Conservation (phyloP, 1,284 basidiomycete species). For the Ustilago lituana region DNA sequence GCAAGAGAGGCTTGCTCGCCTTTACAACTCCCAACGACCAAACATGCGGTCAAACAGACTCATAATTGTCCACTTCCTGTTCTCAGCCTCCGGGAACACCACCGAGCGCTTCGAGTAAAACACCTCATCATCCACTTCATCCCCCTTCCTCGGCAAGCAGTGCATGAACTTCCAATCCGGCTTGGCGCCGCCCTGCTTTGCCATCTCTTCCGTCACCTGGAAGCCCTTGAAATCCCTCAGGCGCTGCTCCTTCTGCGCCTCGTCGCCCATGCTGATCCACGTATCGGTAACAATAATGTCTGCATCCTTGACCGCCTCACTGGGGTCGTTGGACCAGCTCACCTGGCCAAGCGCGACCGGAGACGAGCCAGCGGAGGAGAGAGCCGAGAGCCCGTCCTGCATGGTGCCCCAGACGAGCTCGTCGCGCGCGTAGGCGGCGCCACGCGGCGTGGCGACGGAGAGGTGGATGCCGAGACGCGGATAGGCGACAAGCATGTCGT, state of each 20-base stretch:
- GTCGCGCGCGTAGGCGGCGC: constrained; percentile 78
- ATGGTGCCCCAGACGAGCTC: constrained; percentile 74
- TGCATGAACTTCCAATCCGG: constrained; percentile 94
- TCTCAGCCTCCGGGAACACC: constrained; percentile 67
- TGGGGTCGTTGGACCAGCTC: constrained; percentile 80
- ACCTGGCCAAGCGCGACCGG: constrained; percentile 70
- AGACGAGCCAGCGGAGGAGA: constrained; percentile 66
- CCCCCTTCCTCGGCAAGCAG: constrained; percentile 88
- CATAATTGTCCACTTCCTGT: constrained; percentile 68
- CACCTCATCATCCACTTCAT: constrained; percentile 75
- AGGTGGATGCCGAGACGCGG: constrained; percentile 89
- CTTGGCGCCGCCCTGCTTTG: constrained; percentile 78
- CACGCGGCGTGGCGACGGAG: constrained; percentile 81
- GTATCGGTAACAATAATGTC: constrained; percentile 85
- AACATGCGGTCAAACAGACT: constrained; percentile 64
- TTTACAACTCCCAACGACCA: constrained; percentile 55
- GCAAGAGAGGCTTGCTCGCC: neutral
- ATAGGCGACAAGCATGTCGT: constrained; percentile 95
- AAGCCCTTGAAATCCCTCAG: constrained; percentile 88
- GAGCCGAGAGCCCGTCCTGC: constrained; percentile 63
- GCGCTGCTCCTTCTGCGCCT: constrained; percentile 89
- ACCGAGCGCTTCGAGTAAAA: constrained; percentile 64
- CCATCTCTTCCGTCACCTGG: constrained; percentile 83
- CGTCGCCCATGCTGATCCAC: constrained; percentile 95
- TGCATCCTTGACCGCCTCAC: constrained; percentile 85